Percentiles rank a stretch among this genome's conserved stretches.
These are phyloP conservation scores for Entophlyctis helioformis DNA, from an alignment of 192 early-diverging fungal genomes.

Conservation along the genomic window DNA sequence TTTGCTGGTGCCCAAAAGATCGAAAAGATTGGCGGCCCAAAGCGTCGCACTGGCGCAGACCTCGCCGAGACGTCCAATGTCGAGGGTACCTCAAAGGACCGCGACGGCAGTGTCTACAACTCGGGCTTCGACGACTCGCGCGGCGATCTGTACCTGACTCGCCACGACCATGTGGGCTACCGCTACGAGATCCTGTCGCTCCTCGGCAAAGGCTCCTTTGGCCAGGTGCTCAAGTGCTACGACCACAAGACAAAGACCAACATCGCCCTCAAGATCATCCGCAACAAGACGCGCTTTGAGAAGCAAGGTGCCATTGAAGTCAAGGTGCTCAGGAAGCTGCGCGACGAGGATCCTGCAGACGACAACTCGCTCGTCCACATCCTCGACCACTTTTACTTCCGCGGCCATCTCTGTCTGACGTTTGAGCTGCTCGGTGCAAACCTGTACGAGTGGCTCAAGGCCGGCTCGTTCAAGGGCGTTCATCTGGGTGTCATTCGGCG, in stretches of 20 bases:
- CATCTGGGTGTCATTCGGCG: conserved; percentile 59
- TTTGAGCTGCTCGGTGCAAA: conserved; percentile 91
- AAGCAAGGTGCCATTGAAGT: conserved; percentile 89
- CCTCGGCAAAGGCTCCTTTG: conserved; percentile 91
- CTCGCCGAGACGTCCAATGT: conserved; percentile 36
- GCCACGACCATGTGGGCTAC: conserved; percentile 84
- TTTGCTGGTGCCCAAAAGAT: conserved; percentile 67
- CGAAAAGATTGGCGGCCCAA: conserved; percentile 46
- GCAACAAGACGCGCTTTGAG: conserved; percentile 95
- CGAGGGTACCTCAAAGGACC: conserved; percentile 27
- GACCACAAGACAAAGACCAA: conserved; percentile 83
- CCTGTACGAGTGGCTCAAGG: conserved; percentile 94
- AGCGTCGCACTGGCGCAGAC: conserved; percentile 47
- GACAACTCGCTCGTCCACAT: conserved; percentile 76
- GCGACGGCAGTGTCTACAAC: conserved; percentile 24
- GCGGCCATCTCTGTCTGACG: conserved; percentile 89
- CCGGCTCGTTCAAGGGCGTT: conserved; percentile 81
- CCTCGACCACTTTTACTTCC: conserved; percentile 85
- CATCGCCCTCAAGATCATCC: conserved; percentile 88
- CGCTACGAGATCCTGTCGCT: conserved; percentile 86
- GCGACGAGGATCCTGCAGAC: conserved; percentile 60
- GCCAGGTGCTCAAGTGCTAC: conserved; percentile 85
- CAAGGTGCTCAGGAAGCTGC: conserved; percentile 76
- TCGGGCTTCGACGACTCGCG: conserved; percentile 80
- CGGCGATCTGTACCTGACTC: conserved; percentile 81